Percentiles rank a stretch among this genome's conserved stretches.
These are phyloP conservation scores for Gynochthodes officinalis DNA, from an alignment of 257 asterid species.

Conservation along the genomic window DNA sequence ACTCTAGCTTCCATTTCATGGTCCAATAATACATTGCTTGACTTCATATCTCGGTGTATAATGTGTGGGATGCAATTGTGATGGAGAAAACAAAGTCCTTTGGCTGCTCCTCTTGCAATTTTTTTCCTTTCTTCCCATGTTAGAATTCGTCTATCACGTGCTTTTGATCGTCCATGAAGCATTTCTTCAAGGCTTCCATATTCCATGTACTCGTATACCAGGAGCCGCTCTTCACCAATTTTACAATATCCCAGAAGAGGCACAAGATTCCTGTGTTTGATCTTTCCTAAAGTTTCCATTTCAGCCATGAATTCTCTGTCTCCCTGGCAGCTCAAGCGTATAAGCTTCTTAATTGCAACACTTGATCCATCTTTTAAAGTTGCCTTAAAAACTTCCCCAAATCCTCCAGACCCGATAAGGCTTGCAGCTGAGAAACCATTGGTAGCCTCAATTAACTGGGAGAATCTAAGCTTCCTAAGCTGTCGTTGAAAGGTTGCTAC, in stretches of 20 bases:
- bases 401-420: slow-evolving; percentile 87
- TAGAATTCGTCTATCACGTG: slow-evolving; percentile 34
- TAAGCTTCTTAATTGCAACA: slow-evolving; percentile 85
- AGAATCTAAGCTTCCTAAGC: slow-evolving; percentile 70
- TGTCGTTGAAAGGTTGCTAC: slow-evolving; percentile 91
- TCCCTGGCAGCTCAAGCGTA: slow-evolving; percentile 77
- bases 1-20: slow-evolving; percentile 80
- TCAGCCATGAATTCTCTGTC: slow-evolving; percentile 97
- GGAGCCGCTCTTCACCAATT: slow-evolving; percentile 80
- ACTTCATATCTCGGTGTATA: slow-evolving; percentile 92
- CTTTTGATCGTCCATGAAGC: slow-evolving; percentile 53
- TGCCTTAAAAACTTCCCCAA: slow-evolving; percentile 89
- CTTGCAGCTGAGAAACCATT: slow-evolving; percentile 90
- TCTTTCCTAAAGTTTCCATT: slow-evolving; percentile 90
- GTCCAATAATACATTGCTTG: slow-evolving; percentile 83
- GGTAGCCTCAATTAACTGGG: slow-evolving; percentile 85
- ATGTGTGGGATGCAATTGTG: slow-evolving; percentile 96
- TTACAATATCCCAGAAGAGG: slow-evolving; percentile 87
- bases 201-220: slow-evolving; percentile 83
- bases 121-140: slow-evolving; percentile 84
- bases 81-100: slow-evolving; percentile 91
- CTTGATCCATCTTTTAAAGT: slow-evolving; percentile 85
- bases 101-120: slow-evolving; percentile 87
- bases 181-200: slow-evolving; percentile 83
- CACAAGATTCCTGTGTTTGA: slow-evolving; percentile 83